phyloP scores from a whole-genome alignment of 1,284 basidiomycete species.

The Ganoderma sinense region DNA sequence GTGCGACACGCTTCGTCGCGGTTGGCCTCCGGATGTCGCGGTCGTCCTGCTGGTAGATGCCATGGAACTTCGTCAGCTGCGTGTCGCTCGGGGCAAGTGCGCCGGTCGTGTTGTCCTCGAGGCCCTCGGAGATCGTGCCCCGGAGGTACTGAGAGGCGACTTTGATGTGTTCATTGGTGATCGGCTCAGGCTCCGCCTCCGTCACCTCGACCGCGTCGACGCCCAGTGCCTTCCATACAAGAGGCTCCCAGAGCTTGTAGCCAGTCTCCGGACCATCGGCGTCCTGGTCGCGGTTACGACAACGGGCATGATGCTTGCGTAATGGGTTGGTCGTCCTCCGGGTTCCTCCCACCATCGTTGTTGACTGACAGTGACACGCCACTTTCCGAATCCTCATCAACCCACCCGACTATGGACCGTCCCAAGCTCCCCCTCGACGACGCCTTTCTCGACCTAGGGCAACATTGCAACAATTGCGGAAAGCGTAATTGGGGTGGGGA shows the following conservation, averaged over 20 bases:
- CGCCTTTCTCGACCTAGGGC: background rate
- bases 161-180: constrained; percentile 99
- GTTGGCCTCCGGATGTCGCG: constrained; percentile 95
- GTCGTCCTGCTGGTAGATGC: constrained; percentile 97
- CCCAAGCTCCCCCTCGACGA: background rate
- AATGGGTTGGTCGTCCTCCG: background rate
- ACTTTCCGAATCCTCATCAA: background rate
- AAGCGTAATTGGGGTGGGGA: constrained; percentile 1
- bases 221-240: constrained; percentile 93
- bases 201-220: constrained; percentile 91
- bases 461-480: background rate
- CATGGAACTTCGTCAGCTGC: constrained; percentile 99
- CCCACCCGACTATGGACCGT: background rate
- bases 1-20: constrained; percentile 74
- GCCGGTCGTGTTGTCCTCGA: constrained; percentile 88
- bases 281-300: constrained; percentile 79
- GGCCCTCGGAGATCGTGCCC: constrained; percentile 94
- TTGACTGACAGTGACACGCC: background rate
- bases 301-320: background rate
- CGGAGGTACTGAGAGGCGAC: constrained; percentile 95
- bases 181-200: constrained; percentile 95
- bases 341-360: too few species aligned
- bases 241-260: constrained; percentile 94
- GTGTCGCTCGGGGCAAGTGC: constrained; percentile 90
- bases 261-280: constrained; percentile 96